A percentile compares a stretch with the other conserved stretches of the same genome.
Evolutionary conservation across 352 stramenopile species (phyloP).

Genomic region (Globisporangium mamillatum): DNA sequence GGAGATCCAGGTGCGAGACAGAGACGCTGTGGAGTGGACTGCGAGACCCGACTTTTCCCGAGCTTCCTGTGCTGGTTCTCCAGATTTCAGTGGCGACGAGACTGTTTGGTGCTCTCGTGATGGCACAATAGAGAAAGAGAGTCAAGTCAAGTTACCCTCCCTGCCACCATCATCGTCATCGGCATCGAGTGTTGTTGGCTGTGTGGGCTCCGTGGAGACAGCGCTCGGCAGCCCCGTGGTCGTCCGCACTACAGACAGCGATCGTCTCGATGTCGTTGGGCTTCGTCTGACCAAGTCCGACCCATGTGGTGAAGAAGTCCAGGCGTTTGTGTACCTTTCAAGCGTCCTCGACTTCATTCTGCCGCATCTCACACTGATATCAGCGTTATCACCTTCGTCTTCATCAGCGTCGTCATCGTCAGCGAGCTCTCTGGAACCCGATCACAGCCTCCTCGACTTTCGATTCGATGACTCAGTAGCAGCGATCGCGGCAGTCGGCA

Average conservation of each 20-base stretch:
- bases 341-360: constrained; percentile 7
- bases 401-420: neutral
- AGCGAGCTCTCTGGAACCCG: neutral
- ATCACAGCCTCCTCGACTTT: neutral
- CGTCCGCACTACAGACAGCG: neutral
- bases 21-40: neutral
- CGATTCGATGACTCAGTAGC: neutral
- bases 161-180: neutral
- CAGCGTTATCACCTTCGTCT: too few relatives aligned
- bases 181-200: neutral
- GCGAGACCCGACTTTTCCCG: neutral
- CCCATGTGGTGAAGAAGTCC: neutral
- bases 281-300: neutral
- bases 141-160: neutral
- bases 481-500: neutral
- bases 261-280: neutral
- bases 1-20: constrained; percentile 1
- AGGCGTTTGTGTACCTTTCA: constrained; percentile 9
- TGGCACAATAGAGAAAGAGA: neutral
- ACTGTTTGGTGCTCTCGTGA: constrained; percentile 6
- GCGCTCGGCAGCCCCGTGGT: constrained; percentile 5
- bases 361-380: neutral
- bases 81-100: constrained; percentile 1
- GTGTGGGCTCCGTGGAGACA: neutral
- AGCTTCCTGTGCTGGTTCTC: neutral